Evolutionary conservation across 1,139 yeast genomes (phyloP).

Genomic region (Kodamaea sp.): DNA sequence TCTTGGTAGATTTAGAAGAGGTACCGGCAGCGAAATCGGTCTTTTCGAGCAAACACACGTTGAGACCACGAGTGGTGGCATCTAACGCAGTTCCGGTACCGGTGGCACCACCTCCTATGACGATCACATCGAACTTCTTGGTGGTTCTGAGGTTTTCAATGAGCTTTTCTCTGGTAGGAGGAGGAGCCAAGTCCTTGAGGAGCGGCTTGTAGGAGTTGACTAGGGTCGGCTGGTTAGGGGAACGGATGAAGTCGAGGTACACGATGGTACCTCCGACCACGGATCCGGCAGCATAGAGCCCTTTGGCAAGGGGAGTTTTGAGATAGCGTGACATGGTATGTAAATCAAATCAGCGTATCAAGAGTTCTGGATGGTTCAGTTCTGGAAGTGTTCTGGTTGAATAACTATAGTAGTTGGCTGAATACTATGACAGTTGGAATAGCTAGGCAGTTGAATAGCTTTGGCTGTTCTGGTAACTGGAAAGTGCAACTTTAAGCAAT

Average conservation of each 20-base stretch:
- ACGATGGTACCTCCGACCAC: slow-evolving; percentile 40
- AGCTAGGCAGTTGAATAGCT: no score
- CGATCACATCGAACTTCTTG: slow-evolving; percentile 72
- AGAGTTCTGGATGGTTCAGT: no score
- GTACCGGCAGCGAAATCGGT: slow-evolving; percentile 92
- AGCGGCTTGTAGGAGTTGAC: slow-evolving; percentile 39
- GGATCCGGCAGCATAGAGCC: slow-evolving; percentile 24
- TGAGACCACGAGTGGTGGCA: slow-evolving; percentile 87
- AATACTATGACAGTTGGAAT: no score
- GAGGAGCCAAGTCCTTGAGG: slow-evolving; percentile 30
- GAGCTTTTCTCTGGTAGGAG: slow-evolving; percentile 37
- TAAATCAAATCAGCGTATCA: no score
- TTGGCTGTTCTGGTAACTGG: no score
- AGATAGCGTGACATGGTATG: slow-evolving; percentile 14
- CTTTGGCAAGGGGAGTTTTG: slow-evolving; percentile 32
- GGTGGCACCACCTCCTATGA: slow-evolving; percentile 96
- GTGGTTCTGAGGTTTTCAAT: slow-evolving; percentile 33
- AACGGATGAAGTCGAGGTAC: slow-evolving; percentile 44
- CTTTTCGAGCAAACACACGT: slow-evolving; percentile 84
- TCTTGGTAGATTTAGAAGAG: slow-evolving; percentile 91
- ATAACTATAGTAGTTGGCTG: no score
- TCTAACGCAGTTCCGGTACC: slow-evolving; percentile 94
- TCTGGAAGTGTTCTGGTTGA: no score
- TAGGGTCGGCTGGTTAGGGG: slow-evolving; percentile 35
- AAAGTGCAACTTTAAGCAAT: no score